Base-by-base conservation (phyloP, 129 eudicot species). In the Flaveria ramosissima region DNA sequence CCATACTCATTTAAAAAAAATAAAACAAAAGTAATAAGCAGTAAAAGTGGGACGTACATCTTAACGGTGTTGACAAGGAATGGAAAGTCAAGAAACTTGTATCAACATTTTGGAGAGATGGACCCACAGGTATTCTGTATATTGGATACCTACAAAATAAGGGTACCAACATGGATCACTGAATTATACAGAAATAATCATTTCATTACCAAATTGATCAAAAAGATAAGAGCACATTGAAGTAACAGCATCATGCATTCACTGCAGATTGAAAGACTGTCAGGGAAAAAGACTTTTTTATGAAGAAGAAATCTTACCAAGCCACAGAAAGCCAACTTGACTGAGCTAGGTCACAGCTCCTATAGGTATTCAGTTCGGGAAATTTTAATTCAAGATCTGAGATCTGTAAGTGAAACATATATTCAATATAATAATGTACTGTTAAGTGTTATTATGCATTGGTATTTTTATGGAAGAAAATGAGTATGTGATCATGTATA, bases 241-340 rank as follows among this genome's bases (percentile, higher is more conserved):
- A 32, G 7, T 32, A 32, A 32, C 39, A 32, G 0, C 39, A 32
- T 32, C 39, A 32, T 32, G 39, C 39, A 32, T 32, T 32, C 39
- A 32, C 39, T 32, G 4, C 7, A 32, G 39, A 32, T 32, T 30
- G 36, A 30, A 30, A 30, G 36, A 30, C 36, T 30, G 36, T 32
- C 7, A 32, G 39, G 39, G 39, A 32, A 32, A 32, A 32, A 6
- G 39, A 32, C 7, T 4, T 32, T 32, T 32, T 32, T 13, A 12
- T 24, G 11, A 61, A 10, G 26, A 26, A 12, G 4, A 24, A 24
- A 53, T 73, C 88, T 79, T 88, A 93, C 98, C 98, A 93, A 72
- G 98, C 98, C 71, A 93, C 92, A 71, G 98, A 93, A 80, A 93
- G 50, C 98, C 98, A 93, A 71, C 98, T 93, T 41, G 96, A 81